A percentile compares a stretch with the other conserved stretches of the same genome.
Conservation (phyloP, 768 basidiomycete genomes). For the Phanerochaete carnosa region DNA sequence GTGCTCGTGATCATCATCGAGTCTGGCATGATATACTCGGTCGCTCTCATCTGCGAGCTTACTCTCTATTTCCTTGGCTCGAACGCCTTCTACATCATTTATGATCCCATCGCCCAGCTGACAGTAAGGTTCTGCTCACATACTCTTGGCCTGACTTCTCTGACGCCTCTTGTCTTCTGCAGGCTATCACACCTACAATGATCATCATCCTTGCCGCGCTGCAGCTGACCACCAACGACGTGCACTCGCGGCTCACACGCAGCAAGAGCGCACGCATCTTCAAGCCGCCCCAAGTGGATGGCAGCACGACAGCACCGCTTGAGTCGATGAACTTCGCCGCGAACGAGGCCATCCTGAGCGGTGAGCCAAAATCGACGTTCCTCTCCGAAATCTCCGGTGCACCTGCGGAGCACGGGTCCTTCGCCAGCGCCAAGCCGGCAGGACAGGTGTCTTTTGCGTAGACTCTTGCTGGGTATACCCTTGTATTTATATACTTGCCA, state of each 20-base stretch:
- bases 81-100: conserved; percentile 35
- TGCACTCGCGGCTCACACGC: conserved; percentile 22
- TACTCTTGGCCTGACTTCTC: not conserved
- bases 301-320: conserved; percentile 10
- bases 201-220: conserved; percentile 29
- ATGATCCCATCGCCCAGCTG: conserved; percentile 35
- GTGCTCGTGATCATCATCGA: conserved; percentile 29
- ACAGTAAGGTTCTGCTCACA: conserved; percentile 18
- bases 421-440: not conserved
- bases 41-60: conserved; percentile 31
- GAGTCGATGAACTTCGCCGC: conserved; percentile 18
- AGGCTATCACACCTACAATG: conserved; percentile 31
- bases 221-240: conserved; percentile 25
- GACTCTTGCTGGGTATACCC: not conserved
- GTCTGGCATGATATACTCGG: conserved; percentile 29
- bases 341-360: conserved; percentile 1
- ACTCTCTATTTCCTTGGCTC: conserved; percentile 31
- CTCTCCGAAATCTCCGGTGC: not conserved
- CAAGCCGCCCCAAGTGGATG: not conserved
- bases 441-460: conserved; percentile 1
- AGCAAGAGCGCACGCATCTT: conserved; percentile 10
- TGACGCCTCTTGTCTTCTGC: not conserved
- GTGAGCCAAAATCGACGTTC: not conserved
- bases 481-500: not conserved
- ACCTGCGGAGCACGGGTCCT: not conserved